These are phyloP conservation scores for Peltaster fructicola DNA, from an alignment of 2,329 filamentous ascomycete genomes.

Conservation along the genomic window DNA sequence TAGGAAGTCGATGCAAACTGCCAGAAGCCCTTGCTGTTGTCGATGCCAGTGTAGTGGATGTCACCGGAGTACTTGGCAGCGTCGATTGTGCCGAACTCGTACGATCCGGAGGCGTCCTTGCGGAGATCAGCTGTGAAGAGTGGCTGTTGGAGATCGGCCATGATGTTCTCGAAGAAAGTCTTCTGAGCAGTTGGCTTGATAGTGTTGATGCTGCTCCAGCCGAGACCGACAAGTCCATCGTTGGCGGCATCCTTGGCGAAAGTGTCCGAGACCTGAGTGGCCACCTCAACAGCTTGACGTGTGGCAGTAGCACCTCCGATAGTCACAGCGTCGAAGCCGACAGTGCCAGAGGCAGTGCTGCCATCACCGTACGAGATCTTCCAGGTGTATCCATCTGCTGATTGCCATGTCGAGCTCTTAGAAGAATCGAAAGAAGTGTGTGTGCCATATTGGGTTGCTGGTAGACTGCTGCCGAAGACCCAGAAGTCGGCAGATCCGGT, in stretches of 20 bases:
- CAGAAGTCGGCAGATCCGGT: slow-evolving; percentile 61
- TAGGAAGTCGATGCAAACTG: slow-evolving; percentile 42
- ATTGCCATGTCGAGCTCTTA: slow-evolving; percentile 34
- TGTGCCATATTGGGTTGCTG: slow-evolving; percentile 24
- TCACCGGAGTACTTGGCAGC: slow-evolving; percentile 41
- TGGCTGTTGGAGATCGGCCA: slow-evolving; percentile 40
- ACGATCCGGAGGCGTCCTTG: slow-evolving; percentile 36
- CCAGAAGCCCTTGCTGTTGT: slow-evolving; percentile 51
- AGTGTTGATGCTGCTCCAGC: slow-evolving; percentile 47
- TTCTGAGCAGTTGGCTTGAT: slow-evolving; percentile 44
- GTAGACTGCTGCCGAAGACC: slow-evolving; percentile 49
- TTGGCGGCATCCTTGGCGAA: slow-evolving; percentile 43
- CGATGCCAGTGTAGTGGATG: slow-evolving; percentile 44
- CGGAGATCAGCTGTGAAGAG: slow-evolving; percentile 56
- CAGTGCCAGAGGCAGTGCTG: slow-evolving; percentile 43
- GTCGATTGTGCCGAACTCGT: slow-evolving; percentile 60
- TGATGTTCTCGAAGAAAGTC: slow-evolving; percentile 59
- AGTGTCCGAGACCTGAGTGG: slow-evolving; percentile 37
- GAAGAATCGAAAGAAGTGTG: slow-evolving; percentile 39
- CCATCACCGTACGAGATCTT: slow-evolving; percentile 52
- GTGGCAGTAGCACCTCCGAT: slow-evolving; percentile 47
- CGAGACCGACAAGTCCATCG: slow-evolving; percentile 54
- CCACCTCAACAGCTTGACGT: slow-evolving; percentile 50
- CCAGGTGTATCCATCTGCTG: slow-evolving; percentile 36
- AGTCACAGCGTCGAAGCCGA: slow-evolving; percentile 49